phyloP scores from a whole-genome alignment of 345 rosid species.

The Erysimum cheiranthoides region DNA sequence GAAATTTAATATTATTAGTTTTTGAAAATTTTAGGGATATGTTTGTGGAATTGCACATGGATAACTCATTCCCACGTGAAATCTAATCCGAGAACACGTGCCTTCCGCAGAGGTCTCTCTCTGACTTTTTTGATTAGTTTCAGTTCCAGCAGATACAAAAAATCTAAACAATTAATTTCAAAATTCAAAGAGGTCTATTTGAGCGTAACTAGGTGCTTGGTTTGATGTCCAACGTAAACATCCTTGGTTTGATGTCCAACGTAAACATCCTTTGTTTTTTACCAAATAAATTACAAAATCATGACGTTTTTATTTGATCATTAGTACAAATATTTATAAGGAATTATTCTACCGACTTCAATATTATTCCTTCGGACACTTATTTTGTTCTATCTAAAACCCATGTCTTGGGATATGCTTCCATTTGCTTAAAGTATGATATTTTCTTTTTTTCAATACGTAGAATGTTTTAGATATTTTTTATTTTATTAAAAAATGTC shows the following conservation, averaged over 20 bases:
- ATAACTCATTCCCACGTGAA: slow-evolving; percentile 47
- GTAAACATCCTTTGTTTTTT: slow-evolving; percentile 13
- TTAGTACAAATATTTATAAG: background rate
- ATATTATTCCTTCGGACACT: slow-evolving; percentile 27
- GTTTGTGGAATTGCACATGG: slow-evolving; percentile 45
- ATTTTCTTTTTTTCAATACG: no score
- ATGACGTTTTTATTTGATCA: slow-evolving; percentile 23
- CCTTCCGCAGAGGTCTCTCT: slow-evolving; percentile 40
- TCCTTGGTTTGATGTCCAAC: slow-evolving; percentile 27
- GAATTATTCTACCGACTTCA: background rate
- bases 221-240: slow-evolving; percentile 35
- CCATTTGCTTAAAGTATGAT: background rate
- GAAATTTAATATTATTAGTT: slow-evolving; percentile 21
- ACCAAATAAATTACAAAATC: background rate
- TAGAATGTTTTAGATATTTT: no score
- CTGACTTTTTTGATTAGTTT: slow-evolving; percentile 41
- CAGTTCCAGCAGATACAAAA: slow-evolving; percentile 19
- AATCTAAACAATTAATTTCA: slow-evolving; percentile 4
- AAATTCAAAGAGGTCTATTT: slow-evolving; percentile 37
- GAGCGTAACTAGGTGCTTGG: slow-evolving; percentile 32
- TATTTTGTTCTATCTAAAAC: slow-evolving; percentile 33
- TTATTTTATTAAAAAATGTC: no score
- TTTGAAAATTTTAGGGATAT: background rate
- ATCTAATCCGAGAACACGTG: slow-evolving; percentile 46
- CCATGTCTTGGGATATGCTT: slow-evolving; percentile 42